phyloP scores from a whole-genome alignment of 352 stramenopile species.

The Elongisporangium undulatum region DNA sequence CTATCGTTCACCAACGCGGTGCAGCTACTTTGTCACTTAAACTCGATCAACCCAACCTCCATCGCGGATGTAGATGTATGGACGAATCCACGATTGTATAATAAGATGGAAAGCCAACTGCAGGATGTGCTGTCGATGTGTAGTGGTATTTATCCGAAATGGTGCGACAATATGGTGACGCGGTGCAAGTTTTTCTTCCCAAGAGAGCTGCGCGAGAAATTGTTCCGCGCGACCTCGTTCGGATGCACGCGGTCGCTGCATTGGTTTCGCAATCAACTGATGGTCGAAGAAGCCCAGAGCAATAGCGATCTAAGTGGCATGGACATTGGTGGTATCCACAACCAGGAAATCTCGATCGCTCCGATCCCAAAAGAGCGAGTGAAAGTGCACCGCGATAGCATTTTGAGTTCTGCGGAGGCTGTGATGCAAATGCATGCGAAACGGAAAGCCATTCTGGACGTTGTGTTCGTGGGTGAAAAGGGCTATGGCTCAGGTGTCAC shows the following conservation, averaged over 20 bases:
- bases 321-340: conserved; percentile 41
- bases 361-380: conserved; percentile 85
- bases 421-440: conserved; percentile 87
- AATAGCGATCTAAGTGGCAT: conserved; percentile 10
- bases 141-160: conserved; percentile 77
- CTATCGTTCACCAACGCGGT: conserved; percentile 33
- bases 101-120: conserved; percentile 76
- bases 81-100: conserved; percentile 67
- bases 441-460: conserved; percentile 76
- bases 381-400: conserved; percentile 72
- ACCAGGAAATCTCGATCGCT: conserved; percentile 79
- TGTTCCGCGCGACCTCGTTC: conserved; percentile 78
- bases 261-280: conserved; percentile 72
- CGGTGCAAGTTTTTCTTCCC: conserved; percentile 85
- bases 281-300: conserved; percentile 38
- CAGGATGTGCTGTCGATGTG: conserved; percentile 81
- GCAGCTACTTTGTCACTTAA: conserved; percentile 49
- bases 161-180: conserved; percentile 70
- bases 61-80: conserved; percentile 43
- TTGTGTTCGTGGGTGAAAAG: conserved; percentile 83
- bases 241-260: conserved; percentile 75
- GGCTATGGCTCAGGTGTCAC: conserved; percentile 84
- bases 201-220: conserved; percentile 53
- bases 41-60: too few species aligned
- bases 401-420: conserved; percentile 67